Base-by-base conservation (phyloP, 352 stramenopile species). In the Pythium graminicola region DNA sequence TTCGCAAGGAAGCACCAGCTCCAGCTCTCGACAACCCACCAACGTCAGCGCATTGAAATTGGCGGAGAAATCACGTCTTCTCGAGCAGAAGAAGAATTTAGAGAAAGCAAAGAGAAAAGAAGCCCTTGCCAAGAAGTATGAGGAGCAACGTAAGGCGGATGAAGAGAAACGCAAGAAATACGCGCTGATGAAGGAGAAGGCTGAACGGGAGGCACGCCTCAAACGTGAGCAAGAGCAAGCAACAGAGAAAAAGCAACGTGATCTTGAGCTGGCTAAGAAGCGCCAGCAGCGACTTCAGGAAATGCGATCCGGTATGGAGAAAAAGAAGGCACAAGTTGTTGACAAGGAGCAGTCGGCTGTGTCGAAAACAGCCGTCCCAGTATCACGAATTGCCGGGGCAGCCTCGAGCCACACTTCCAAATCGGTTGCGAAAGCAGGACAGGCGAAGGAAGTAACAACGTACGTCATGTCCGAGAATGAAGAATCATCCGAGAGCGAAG, bases 401-500 rank as follows among this genome's bases (percentile, higher is more conserved):
- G 29, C 49, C n/a, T 28, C 49, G 6, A 33, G 20, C 10, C 41
- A 58, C 1, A 22, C 48, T 0, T 28, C 27, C 36, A 64, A 70
- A 39, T n/a, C 43, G 24, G 57, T 53, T 20, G 20, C 39, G 3
- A 80, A 73, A 36, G 33, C 61, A 49, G 5, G 16, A 19, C 14
- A 49, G 9, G 31, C 35, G 0, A 56, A 51, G 22, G 67, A 70
- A 16, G 9, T 73, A 13, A 71, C 58, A 11, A 89, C 71, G 20
- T 91, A 90, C 63, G 70, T 80, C 26, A 89, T 92, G 68, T 93
- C 83, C 20, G 83, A 93, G 47, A 85, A 87, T 20, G 69, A 63
- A n/a, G 73, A 89, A 27, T 87, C 69, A 22, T 87, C 69, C 5
- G 69, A 70, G 23, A 78, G 67, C 7, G 77, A 86, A 26, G 62